phyloP scores from a whole-genome alignment of 1,284 basidiomycete genomes.

The Ustilago loliicola region DNA sequence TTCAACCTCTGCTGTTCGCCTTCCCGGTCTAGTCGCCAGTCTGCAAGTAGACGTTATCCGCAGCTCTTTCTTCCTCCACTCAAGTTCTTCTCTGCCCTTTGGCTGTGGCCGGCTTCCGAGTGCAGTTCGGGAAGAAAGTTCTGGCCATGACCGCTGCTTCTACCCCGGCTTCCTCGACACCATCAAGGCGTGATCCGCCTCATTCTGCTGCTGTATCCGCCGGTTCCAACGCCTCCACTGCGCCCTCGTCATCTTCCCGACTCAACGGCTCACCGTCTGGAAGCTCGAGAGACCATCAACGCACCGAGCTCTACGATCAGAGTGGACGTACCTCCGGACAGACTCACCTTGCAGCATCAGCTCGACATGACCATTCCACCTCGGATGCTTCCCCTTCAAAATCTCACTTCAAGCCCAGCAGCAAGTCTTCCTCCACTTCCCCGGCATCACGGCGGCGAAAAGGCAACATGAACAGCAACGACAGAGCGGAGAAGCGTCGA shows the following conservation, averaged over 20 bases:
- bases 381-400: slow-evolving; percentile 19
- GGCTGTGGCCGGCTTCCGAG: slow-evolving; percentile 21
- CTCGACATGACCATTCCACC: slow-evolving; percentile 1
- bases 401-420: background rate
- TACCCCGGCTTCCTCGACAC: slow-evolving; percentile 21
- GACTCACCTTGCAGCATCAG: background rate
- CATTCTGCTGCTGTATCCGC: background rate
- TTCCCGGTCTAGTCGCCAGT: slow-evolving; percentile 35
- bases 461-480: slow-evolving; percentile 35
- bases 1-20: slow-evolving; percentile 2
- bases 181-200: slow-evolving; percentile 24
- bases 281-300: slow-evolving; percentile 10
- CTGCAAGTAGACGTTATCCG: slow-evolving; percentile 11
- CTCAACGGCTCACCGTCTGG: slow-evolving; percentile 1
- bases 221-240: slow-evolving; percentile 1
- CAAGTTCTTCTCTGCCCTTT: slow-evolving; percentile 1
- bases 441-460: slow-evolving; percentile 17
- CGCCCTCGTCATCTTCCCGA: slow-evolving; percentile 9
- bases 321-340: background rate
- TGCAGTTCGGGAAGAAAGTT: slow-evolving; percentile 16
- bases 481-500: slow-evolving; percentile 43
- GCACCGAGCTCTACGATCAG: slow-evolving; percentile 27
- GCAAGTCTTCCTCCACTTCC: slow-evolving; percentile 9
- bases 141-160: slow-evolving; percentile 23
- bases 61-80: slow-evolving; percentile 12